Conservation (phyloP, 1,284 basidiomycete genomes). For the Rhodotorula mucilaginosa region DNA sequence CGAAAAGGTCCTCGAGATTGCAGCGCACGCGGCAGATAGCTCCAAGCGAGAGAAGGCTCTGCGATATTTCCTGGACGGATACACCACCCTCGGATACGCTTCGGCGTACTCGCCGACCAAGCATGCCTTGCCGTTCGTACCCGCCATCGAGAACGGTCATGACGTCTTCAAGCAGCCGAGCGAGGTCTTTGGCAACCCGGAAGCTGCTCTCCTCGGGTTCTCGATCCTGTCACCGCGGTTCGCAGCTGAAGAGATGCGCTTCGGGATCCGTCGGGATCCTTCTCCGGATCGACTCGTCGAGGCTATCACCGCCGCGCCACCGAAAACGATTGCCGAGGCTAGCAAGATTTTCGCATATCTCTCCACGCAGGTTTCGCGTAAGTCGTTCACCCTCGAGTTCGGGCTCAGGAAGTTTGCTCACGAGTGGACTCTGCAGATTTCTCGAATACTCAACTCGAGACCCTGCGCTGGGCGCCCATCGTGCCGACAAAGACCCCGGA, state of each 20-base stretch:
- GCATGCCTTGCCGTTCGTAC: constrained; percentile 70
- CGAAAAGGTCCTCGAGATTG: constrained; percentile 64
- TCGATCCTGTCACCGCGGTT: constrained; percentile 61
- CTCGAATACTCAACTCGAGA: constrained; percentile 45
- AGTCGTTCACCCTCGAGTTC: not conserved
- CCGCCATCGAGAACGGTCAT: constrained; percentile 60
- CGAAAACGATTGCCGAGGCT: constrained; percentile 60
- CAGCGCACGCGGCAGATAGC: constrained; percentile 57
- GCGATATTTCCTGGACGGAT: constrained; percentile 74
- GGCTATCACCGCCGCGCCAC: constrained; percentile 64
- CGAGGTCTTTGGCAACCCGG: constrained; percentile 72
- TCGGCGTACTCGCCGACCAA: constrained; percentile 30
- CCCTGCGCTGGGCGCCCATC: constrained; percentile 48
- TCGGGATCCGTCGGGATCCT: constrained; percentile 75
- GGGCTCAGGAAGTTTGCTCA: not conserved
- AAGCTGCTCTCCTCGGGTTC: constrained; percentile 76
- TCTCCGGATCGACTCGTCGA: constrained; percentile 64
- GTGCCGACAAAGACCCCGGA: constrained; percentile 49
- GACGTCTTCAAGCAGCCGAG: constrained; percentile 63
- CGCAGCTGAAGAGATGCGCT: constrained; percentile 63
- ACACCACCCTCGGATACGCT: constrained; percentile 39
- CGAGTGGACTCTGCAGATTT: constrained; percentile 42
- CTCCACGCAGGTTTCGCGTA: constrained; percentile 53
- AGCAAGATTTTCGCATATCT: constrained; percentile 73
- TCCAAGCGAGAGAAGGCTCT: constrained; percentile 61